These are phyloP conservation scores for Lactifluus hygrophoroides DNA, from an alignment of 768 basidiomycete species.

Conservation along the genomic window DNA sequence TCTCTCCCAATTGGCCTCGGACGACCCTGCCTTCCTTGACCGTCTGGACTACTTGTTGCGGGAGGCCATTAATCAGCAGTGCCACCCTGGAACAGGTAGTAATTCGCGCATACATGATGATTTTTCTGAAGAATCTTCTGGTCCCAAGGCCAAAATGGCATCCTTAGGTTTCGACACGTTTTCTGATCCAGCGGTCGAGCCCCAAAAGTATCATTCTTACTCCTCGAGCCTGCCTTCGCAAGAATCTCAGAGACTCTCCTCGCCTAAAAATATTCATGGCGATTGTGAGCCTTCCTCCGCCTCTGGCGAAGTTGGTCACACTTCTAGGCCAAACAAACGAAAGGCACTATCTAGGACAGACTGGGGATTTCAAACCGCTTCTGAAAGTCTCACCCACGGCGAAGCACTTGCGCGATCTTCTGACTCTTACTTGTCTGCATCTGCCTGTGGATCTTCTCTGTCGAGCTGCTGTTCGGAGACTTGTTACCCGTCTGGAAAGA, in stretches of 20 bases:
- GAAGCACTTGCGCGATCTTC: not conserved
- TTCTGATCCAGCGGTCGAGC: not conserved
- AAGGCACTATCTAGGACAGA: not conserved
- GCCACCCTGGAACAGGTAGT: not conserved
- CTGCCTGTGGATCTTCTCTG: not conserved
- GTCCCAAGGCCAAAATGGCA: not conserved
- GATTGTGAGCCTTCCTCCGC: not conserved
- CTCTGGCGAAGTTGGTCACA: not conserved
- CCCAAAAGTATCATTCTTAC: not conserved
- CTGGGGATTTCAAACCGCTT: not conserved
- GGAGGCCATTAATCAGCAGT: not conserved
- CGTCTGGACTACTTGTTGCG: not conserved
- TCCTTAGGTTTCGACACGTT: not conserved
- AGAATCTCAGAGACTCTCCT: not conserved
- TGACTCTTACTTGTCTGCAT: constrained; percentile 5
- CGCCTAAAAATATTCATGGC: not conserved
- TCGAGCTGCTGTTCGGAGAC: not conserved
- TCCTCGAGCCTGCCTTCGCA: not conserved
- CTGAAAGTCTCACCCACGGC: not conserved
- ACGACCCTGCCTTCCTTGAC: not conserved
- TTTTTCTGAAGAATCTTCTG: not conserved
- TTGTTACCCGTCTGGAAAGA: not conserved
- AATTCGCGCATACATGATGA: constrained; percentile 1
- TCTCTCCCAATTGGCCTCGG: not conserved
- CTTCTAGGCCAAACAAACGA: constrained; percentile 2